Evolutionary conservation across 352 stramenopile species (phyloP).

Genomic region (Thraustotheca clavata): DNA sequence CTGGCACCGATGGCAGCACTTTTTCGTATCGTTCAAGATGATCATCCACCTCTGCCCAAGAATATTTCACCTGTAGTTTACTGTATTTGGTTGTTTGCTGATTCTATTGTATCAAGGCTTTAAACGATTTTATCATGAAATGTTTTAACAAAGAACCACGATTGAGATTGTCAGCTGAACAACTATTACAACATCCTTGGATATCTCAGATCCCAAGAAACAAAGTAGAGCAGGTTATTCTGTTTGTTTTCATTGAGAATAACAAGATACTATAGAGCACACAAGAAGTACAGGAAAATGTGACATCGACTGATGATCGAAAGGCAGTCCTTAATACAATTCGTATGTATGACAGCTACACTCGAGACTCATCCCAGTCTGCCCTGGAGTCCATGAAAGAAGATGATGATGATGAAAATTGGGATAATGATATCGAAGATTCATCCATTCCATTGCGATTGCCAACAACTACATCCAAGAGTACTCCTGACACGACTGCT

Average conservation of each 20-base stretch:
- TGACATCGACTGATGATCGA: conserved; percentile 66
- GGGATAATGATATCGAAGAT: conserved; percentile 75
- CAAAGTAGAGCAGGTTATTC: conserved; percentile 52
- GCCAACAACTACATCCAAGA: not conserved
- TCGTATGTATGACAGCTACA: conserved; percentile 62
- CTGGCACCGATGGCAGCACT: conserved; percentile 84
- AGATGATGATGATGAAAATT: conserved; percentile 62
- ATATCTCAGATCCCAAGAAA: conserved; percentile 83
- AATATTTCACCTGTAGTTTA: conserved; percentile 65
- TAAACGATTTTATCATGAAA: conserved; percentile 90
- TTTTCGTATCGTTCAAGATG: conserved; percentile 91
- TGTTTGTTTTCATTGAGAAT: too few species aligned
- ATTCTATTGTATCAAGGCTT: conserved; percentile 30
- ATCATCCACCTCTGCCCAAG: conserved; percentile 84
- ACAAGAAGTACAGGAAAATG: conserved; percentile 62
- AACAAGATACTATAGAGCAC: conserved; percentile 37
- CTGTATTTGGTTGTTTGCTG: not conserved
- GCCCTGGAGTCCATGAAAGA: conserved; percentile 24
- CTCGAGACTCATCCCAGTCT: conserved; percentile 2
- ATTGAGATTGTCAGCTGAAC: conserved; percentile 64
- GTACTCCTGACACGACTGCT: not conserved
- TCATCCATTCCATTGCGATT: conserved; percentile 35
- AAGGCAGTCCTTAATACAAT: conserved; percentile 81
- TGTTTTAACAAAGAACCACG: conserved; percentile 89
- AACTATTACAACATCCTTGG: conserved; percentile 86